A percentile compares a stretch with the other conserved stretches of the same genome.
phyloP scores from a whole-genome alignment of 2,329 filamentous ascomycete genomes.

The Arachnopeziza araneosa region DNA sequence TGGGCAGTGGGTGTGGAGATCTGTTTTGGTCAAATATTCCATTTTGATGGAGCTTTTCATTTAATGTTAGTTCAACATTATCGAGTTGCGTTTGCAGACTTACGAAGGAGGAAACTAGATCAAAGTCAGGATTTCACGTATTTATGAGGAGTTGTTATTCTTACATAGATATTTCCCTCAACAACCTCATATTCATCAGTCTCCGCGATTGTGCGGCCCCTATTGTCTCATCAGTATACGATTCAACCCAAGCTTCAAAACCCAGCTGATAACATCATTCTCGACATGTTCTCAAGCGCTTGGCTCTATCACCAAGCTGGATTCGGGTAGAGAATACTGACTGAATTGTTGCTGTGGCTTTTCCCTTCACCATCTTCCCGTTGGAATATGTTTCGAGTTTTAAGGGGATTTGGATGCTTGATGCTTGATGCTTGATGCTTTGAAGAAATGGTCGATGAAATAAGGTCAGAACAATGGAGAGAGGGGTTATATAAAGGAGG shows the following conservation, averaged over 20 bases:
- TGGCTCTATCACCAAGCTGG: background rate
- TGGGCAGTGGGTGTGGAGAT: constrained; percentile 37
- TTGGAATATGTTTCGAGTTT: background rate
- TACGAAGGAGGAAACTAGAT: constrained; percentile 33
- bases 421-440: background rate
- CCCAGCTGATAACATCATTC: no score
- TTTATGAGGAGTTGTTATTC: constrained; percentile 11
- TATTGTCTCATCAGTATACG: constrained; percentile 5
- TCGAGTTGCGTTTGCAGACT: constrained; percentile 8
- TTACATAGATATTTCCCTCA: constrained; percentile 44
- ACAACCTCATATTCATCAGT: constrained; percentile 41
- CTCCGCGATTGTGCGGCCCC: constrained; percentile 40
- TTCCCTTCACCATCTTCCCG: constrained; percentile 18
- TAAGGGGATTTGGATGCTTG: no score
- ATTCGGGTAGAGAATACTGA: background rate
- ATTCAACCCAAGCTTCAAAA: background rate
- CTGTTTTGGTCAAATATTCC: constrained; percentile 36
- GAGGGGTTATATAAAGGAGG: background rate
- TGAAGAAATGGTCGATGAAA: background rate
- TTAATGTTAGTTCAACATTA: constrained; percentile 7
- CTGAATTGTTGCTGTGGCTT: constrained; percentile 34
- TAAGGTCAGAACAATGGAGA: background rate
- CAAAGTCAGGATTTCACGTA: constrained; percentile 7
- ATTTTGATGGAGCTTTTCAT: constrained; percentile 33
- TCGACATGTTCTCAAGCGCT: no score